Evolutionary conservation across 2,329 filamentous ascomycete species (phyloP).

Genomic region (Fusarium aywerte): DNA sequence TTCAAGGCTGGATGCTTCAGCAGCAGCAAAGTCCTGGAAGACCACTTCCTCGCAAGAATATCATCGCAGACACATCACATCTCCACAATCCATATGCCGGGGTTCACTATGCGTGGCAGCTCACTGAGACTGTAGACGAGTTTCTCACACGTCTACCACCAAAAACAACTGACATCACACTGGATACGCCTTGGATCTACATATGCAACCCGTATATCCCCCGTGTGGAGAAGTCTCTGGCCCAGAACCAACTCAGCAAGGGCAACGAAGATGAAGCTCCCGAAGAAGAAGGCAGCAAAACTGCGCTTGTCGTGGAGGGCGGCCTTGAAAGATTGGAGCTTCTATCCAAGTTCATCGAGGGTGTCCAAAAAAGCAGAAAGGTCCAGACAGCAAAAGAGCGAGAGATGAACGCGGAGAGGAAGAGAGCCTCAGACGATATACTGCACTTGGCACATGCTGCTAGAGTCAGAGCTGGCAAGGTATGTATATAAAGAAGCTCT

Average conservation of each 20-base stretch:
- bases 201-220: slow-evolving; percentile 71
- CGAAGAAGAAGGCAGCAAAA: slow-evolving; percentile 57
- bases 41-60: slow-evolving; percentile 37
- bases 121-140: slow-evolving; percentile 69
- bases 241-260: slow-evolving; percentile 52
- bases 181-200: slow-evolving; percentile 74
- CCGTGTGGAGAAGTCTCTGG: slow-evolving; percentile 49
- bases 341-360: slow-evolving; percentile 60
- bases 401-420: slow-evolving; percentile 62
- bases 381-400: slow-evolving; percentile 53
- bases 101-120: slow-evolving; percentile 67
- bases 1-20: slow-evolving; percentile 56
- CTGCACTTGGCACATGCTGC: slow-evolving; percentile 68
- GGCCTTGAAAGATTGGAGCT: slow-evolving; percentile 63
- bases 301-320: slow-evolving; percentile 61
- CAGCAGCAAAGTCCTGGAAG: slow-evolving; percentile 45
- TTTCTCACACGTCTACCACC: slow-evolving; percentile 78
- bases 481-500: slow-evolving; percentile 42
- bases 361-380: slow-evolving; percentile 54
- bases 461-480: slow-evolving; percentile 74
- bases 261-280: slow-evolving; percentile 63
- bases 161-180: slow-evolving; percentile 62
- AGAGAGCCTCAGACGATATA: slow-evolving; percentile 64
- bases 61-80: slow-evolving; percentile 42
- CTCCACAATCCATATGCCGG: slow-evolving; percentile 71